phyloP scores from a whole-genome alignment of 2,329 filamentous ascomycete species.

The Aureobasidium sp. region DNA sequence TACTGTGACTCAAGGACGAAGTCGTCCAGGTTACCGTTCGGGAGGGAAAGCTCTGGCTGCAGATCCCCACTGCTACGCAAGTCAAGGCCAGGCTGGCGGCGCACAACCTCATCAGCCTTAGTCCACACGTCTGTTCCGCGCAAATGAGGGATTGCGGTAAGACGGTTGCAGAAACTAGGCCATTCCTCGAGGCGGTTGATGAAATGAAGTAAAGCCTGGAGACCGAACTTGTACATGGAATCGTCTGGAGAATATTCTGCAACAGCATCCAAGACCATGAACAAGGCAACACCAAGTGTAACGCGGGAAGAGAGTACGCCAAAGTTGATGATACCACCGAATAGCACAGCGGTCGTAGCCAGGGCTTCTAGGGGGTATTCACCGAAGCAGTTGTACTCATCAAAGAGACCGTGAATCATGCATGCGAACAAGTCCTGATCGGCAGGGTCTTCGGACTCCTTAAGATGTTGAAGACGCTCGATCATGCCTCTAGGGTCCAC shows the following conservation, averaged over 20 bases:
- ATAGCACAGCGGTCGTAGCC: slow-evolving; percentile 90
- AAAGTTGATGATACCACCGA: slow-evolving; percentile 92
- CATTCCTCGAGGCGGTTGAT: slow-evolving; percentile 79
- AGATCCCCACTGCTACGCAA: neutral
- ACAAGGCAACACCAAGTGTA: slow-evolving; percentile 85
- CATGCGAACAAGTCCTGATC: slow-evolving; percentile 96
- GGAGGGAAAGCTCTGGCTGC: slow-evolving; percentile 31
- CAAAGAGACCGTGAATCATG: slow-evolving; percentile 97
- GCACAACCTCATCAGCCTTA: slow-evolving; percentile 74
- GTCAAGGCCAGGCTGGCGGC: slow-evolving; percentile 55
- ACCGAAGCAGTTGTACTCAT: slow-evolving; percentile 91
- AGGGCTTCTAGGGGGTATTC: slow-evolving; percentile 95
- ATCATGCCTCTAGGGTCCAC: slow-evolving; percentile 82
- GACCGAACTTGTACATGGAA: slow-evolving; percentile 95
- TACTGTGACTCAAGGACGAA: slow-evolving; percentile 53
- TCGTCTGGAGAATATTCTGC: slow-evolving; percentile 74
- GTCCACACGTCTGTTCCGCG: slow-evolving; percentile 71
- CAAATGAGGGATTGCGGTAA: slow-evolving; percentile 74
- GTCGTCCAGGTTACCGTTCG: slow-evolving; percentile 67
- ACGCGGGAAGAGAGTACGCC: slow-evolving; percentile 76
- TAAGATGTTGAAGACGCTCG: slow-evolving; percentile 75
- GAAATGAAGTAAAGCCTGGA: slow-evolving; percentile 89
- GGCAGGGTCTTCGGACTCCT: slow-evolving; percentile 71
- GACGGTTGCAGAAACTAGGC: slow-evolving; percentile 86
- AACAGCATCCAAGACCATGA: slow-evolving; percentile 96